Evolutionary conservation across 2,329 filamentous ascomycete genomes (phyloP).

Genomic region (Apiospora hydei): DNA sequence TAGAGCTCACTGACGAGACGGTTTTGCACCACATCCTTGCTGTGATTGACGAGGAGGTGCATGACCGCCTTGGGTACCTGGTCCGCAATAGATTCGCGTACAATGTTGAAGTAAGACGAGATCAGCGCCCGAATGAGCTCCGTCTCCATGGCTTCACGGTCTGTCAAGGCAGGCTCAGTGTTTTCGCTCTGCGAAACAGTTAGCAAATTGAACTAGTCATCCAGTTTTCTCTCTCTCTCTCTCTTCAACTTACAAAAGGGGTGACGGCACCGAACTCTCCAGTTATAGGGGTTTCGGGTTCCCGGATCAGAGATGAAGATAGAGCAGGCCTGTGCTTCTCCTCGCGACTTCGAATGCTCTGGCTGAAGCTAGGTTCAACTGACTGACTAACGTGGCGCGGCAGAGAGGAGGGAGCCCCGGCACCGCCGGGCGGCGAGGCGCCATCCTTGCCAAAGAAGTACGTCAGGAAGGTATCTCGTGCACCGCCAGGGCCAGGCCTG

Average conservation of each 20-base stretch:
- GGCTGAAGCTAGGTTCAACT: slow-evolving; percentile 81
- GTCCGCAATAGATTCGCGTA: slow-evolving; percentile 97
- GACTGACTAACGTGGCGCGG: slow-evolving; percentile 78
- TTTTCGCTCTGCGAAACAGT: slow-evolving; percentile 56
- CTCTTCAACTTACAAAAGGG: slow-evolving; percentile 62
- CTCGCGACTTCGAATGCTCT: slow-evolving; percentile 79
- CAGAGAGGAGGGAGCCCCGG: slow-evolving; percentile 48
- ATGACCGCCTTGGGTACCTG: slow-evolving; percentile 99
- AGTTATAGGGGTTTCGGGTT: slow-evolving; percentile 48
- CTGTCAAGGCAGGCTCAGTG: slow-evolving; percentile 86
- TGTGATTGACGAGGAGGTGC: slow-evolving; percentile 98
- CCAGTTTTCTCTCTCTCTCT: not conserved
- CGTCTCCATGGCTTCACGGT: slow-evolving; percentile 95
- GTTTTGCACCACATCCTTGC: slow-evolving; percentile 98
- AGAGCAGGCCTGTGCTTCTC: slow-evolving; percentile 62
- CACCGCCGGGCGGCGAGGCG: slow-evolving; percentile 55
- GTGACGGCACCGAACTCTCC: slow-evolving; percentile 53
- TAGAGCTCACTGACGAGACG: slow-evolving; percentile 94
- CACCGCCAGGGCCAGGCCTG: slow-evolving; percentile 66
- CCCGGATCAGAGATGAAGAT: slow-evolving; percentile 33
- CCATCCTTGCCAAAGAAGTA: slow-evolving; percentile 99
- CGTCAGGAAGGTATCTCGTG: slow-evolving; percentile 92
- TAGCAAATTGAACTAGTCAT: slow-evolving; percentile 24
- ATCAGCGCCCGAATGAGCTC: slow-evolving; percentile 96
- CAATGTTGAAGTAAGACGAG: slow-evolving; percentile 98